These are phyloP conservation scores for Eragrostis tef DNA, from an alignment of 202 grass and related monocot species.

Conservation along the genomic window DNA sequence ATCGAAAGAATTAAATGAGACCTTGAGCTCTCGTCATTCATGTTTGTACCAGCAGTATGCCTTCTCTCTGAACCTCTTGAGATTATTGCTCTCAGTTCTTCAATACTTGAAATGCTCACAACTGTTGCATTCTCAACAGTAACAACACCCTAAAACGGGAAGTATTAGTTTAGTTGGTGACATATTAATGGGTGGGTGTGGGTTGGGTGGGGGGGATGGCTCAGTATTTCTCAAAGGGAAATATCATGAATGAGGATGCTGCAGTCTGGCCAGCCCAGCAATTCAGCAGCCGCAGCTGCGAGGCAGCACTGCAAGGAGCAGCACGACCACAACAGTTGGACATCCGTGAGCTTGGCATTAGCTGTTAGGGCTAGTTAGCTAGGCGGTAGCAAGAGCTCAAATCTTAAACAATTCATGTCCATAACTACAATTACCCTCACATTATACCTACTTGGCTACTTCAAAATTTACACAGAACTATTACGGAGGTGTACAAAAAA, in stretches of 20 bases:
- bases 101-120: slow-evolving; percentile 81
- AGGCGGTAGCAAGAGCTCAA: too few relatives aligned
- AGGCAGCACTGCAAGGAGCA: too few relatives aligned
- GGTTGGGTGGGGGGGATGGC: too few relatives aligned
- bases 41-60: slow-evolving; percentile 85
- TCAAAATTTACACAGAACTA: not conserved
- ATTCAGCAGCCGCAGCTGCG: too few relatives aligned
- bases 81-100: slow-evolving; percentile 82
- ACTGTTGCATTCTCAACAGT: slow-evolving; percentile 89
- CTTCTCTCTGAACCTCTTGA: slow-evolving; percentile 82
- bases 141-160: slow-evolving; percentile 75
- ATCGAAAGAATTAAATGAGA: slow-evolving; percentile 97
- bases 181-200: slow-evolving; percentile 11
- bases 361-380: too few relatives aligned
- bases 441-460: slow-evolving; percentile 21
- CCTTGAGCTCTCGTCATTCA: slow-evolving; percentile 98
- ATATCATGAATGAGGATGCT: not conserved
- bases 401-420: not conserved
- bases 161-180: not conserved
- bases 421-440: not conserved
- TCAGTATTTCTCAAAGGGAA: slow-evolving; percentile 1
- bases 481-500: slow-evolving; percentile 8
- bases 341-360: too few relatives aligned
- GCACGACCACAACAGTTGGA: too few relatives aligned
- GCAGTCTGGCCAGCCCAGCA: too few relatives aligned